Conservation (phyloP, 331 rosid species). For the Phaseolus coccineus region DNA sequence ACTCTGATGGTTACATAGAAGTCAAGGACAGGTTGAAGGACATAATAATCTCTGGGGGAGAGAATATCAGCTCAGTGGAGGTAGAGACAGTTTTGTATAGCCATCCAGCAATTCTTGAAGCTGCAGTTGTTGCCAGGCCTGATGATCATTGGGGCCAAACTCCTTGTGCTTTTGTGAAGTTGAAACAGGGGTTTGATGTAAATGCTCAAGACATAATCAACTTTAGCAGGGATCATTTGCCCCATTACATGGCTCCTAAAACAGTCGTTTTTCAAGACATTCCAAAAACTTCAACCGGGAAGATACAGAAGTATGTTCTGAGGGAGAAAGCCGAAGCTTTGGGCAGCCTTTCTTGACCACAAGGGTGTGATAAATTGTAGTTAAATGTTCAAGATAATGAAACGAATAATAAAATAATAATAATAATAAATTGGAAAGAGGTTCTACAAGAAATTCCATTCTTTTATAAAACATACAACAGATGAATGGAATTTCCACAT, state of each 20-base stretch:
- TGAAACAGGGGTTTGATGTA: constrained; percentile 59
- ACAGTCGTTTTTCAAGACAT: constrained; percentile 64
- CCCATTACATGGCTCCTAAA: constrained; percentile 78
- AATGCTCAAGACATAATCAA: constrained; percentile 55
- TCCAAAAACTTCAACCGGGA: constrained; percentile 84
- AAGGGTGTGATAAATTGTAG: not conserved
- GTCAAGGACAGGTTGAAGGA: constrained; percentile 78
- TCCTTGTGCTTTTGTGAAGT: constrained; percentile 73
- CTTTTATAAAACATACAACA: not conserved
- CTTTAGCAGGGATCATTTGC: constrained; percentile 61
- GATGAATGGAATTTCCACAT: not conserved
- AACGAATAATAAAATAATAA: not conserved
- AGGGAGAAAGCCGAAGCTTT: constrained; percentile 66
- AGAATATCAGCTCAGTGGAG: constrained; percentile 80
- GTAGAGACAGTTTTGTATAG: constrained; percentile 68
- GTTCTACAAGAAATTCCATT: constrained; percentile 1
- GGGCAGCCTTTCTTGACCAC: constrained; percentile 55
- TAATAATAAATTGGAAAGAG: not conserved
- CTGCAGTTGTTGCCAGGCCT: constrained; percentile 77
- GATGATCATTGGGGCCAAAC: constrained; percentile 85
- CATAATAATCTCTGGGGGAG: constrained; percentile 75
- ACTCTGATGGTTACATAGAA: constrained; percentile 71
- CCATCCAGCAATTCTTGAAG: constrained; percentile 78
- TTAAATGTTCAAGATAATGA: constrained; percentile 4
- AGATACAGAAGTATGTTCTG: constrained; percentile 69